Evolutionary conservation across 176 grass and related monocot genomes (phyloP).

Genomic region (Neostapfia colusana): DNA sequence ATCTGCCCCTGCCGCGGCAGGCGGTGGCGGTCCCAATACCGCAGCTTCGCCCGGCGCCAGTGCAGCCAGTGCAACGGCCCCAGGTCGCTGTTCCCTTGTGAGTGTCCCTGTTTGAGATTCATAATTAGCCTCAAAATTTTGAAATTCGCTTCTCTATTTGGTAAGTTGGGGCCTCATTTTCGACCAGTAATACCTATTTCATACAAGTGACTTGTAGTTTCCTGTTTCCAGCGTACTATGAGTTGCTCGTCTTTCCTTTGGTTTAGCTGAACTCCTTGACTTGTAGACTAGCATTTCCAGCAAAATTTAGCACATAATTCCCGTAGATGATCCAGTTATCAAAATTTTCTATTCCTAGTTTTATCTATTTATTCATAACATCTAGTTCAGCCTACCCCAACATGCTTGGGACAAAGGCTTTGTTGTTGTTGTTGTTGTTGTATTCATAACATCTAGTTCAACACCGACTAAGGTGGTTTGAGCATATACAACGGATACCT

Average conservation of each 20-base stretch:
- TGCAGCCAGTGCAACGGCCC: constrained; percentile 45
- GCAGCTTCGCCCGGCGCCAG: constrained; percentile 31
- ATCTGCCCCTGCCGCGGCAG: constrained; percentile 33
- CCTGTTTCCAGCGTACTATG: not conserved
- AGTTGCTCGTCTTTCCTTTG: constrained; percentile 17
- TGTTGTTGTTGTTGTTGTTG: no score
- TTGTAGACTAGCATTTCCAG: not conserved
- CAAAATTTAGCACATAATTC: not conserved
- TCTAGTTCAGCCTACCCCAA: no score
- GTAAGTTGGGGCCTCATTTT: not conserved
- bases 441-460: no score
- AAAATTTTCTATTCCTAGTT: not conserved
- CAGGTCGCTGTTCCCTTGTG: constrained; percentile 48
- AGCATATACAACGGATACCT: no score
- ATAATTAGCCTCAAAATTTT: constrained; percentile 23
- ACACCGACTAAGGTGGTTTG: no score
- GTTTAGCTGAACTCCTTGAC: constrained; percentile 1
- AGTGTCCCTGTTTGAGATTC: constrained; percentile 35
- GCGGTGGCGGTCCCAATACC: constrained; percentile 26
- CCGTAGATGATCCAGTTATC: not conserved
- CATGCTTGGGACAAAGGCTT: no score
- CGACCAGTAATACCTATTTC: not conserved
- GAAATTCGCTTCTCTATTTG: constrained; percentile 19
- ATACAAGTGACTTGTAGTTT: constrained; percentile 2
- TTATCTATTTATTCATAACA: not conserved